Conservation (phyloP, 2,329 filamentous ascomycete genomes). For the Sodiomyces alkalinus region DNA sequence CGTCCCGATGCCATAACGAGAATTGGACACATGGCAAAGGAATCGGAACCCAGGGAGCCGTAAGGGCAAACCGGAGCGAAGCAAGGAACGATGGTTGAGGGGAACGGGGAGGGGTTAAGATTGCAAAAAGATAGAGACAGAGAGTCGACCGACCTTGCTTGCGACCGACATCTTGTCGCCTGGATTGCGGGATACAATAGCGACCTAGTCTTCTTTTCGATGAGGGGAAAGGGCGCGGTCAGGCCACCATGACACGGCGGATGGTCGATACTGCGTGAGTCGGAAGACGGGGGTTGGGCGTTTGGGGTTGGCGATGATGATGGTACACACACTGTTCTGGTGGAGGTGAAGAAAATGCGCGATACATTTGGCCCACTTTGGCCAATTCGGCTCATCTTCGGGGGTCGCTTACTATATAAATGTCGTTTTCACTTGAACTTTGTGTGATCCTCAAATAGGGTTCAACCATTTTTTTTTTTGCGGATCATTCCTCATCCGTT, state of each 20-base stretch:
- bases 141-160: slow-evolving; percentile 7
- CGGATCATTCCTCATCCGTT: no score
- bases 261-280: neutral
- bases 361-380: slow-evolving; percentile 4
- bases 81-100: neutral
- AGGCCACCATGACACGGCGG: slow-evolving; percentile 9
- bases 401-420: no score
- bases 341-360: slow-evolving; percentile 10
- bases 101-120: neutral
- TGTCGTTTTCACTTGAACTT: no score
- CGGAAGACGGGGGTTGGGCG: slow-evolving; percentile 6
- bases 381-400: slow-evolving; percentile 2
- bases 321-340: slow-evolving; percentile 6
- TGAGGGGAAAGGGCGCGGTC: slow-evolving; percentile 9
- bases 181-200: slow-evolving; percentile 11
- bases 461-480: no score
- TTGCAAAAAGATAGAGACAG: slow-evolving; percentile 1
- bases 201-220: slow-evolving; percentile 10
- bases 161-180: slow-evolving; percentile 11
- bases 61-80: slow-evolving; percentile 1
- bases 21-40: neutral
- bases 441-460: no score
- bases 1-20: no score
- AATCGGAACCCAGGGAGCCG: neutral
- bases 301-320: slow-evolving; percentile 7